Percentiles rank a stretch among this genome's conserved stretches.
Conservation (phyloP, 331 rosid species). For the Pyracantha coccinea region DNA sequence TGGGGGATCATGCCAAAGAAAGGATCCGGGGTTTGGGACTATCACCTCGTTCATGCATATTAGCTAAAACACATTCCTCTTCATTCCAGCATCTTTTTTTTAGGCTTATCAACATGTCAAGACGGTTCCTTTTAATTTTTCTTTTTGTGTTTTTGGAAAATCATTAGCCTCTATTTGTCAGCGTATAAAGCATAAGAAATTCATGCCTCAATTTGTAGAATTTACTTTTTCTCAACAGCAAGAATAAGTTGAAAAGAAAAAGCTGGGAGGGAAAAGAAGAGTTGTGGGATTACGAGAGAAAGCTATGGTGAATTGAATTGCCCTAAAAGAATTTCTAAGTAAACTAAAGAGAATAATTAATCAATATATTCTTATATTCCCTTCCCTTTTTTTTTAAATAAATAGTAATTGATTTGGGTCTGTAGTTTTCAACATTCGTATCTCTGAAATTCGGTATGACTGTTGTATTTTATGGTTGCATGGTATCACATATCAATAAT, state of each 20-base stretch:
- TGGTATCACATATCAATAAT: constrained; percentile 10
- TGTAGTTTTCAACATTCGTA: constrained; percentile 68
- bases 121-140: too few relatives aligned
- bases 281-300: constrained; percentile 12
- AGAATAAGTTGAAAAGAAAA: constrained; percentile 52
- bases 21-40: not conserved
- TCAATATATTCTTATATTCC: constrained; percentile 48
- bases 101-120: too few relatives aligned
- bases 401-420: constrained; percentile 10
- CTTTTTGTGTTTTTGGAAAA: too few relatives aligned
- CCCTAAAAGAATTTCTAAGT: constrained; percentile 9
- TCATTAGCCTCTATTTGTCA: not conserved
- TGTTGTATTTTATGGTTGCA: constrained; percentile 14
- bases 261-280: constrained; percentile 6
- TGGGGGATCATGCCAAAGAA: not conserved
- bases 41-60: not conserved
- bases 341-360: constrained; percentile 24
- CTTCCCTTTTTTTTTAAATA: not conserved
- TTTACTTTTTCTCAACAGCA: constrained; percentile 23
- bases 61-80: too few relatives aligned
- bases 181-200: constrained; percentile 15
- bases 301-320: constrained; percentile 15
- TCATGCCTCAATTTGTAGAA: constrained; percentile 19
- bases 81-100: too few relatives aligned
- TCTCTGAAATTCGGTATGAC: constrained; percentile 57